These are phyloP conservation scores for Penicillium fuscoglaucum DNA, from an alignment of 2,329 filamentous ascomycete species.

Conservation along the genomic window DNA sequence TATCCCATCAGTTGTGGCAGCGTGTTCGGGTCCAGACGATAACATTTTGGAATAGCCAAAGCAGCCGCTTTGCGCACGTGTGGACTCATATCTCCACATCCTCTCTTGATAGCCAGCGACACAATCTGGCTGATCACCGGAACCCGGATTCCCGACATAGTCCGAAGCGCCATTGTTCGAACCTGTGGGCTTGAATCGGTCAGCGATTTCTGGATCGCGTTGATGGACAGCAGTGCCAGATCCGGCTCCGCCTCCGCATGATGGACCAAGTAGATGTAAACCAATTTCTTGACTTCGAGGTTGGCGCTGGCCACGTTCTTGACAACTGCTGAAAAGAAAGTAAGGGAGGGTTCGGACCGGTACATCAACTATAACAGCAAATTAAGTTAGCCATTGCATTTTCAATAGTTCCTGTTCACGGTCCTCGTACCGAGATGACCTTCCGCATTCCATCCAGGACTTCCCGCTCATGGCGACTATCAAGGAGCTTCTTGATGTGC, in stretches of 20 bases:
- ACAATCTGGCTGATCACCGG: constrained; percentile 98
- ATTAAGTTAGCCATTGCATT: constrained; percentile 18
- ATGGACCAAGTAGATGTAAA: constrained; percentile 96
- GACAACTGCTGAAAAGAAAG: constrained; percentile 96
- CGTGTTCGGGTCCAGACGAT: constrained; percentile 82
- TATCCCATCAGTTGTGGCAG: constrained; percentile 83
- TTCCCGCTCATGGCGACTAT: constrained; percentile 90
- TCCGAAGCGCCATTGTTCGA: constrained; percentile 85
- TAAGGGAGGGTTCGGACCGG: constrained; percentile 78
- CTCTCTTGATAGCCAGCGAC: constrained; percentile 91
- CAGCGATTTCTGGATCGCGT: constrained; percentile 96
- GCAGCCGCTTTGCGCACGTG: constrained; percentile 91
- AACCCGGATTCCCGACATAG: constrained; percentile 96
- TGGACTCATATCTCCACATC: constrained; percentile 89
- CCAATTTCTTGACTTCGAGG: constrained; percentile 93
- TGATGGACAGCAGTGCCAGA: constrained; percentile 92
- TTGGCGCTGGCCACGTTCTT: constrained; percentile 96
- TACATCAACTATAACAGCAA: constrained; percentile 80
- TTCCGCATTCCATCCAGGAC: constrained; percentile 86
- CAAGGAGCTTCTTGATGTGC: constrained; percentile 91
- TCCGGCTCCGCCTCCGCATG: constrained; percentile 97
- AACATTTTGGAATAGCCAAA: constrained; percentile 92
- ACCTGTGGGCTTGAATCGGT: constrained; percentile 90
- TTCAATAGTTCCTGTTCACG: neutral
- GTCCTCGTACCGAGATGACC: constrained; percentile 71